Evolutionary conservation across 2,329 filamentous ascomycete species (phyloP), one percentile per base, ranked within the genome.

Genomic region (Fusarium ramigenum): DNA sequence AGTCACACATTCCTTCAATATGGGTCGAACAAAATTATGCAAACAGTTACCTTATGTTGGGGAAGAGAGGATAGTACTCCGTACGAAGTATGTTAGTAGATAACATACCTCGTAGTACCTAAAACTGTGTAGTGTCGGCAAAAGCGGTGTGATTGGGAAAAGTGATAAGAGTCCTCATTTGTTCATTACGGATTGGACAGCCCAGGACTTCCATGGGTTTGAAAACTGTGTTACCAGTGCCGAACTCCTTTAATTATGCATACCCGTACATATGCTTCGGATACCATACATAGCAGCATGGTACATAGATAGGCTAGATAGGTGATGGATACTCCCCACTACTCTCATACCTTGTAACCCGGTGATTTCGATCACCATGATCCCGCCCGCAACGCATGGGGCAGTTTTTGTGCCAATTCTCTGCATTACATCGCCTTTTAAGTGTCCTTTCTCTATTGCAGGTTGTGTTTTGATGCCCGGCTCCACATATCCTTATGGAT

Each of bases 361-460:
- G 56, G 30, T 72, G 65, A 73, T 73, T 73, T 73, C 39, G 66
- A 70, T 73, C 70, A 66, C 59, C 70, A 39, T 44, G 25, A 70
- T 36, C 58, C 61, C 40, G 61, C 61, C 61, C 66, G 56, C 61
- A 61, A 70, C 40, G 47, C 69, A 69, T 42, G 43, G 44, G 66
- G 56, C 56, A 36, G 42, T 43, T 36, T 43, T 40, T 53, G 9
- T n/a, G 21, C 23, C 50, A 52, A 61, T 32, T 69, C 43, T 53
- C 47, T 49, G 37, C 36, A 58, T 40, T 57, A n/a, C 32, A 40
- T 49, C 43, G 32, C 32, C 30, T 39, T 69, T 28, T 28, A 28
- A 57, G 63, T 56, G 32, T 57, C 25, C n/a, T 37, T 34, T 30
- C 40, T 16, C 39, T 44, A 52, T n/a, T 46, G 30, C 50, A 36